Evolutionary conservation across 2,329 filamentous ascomycete genomes (phyloP).

Genomic region (Aspergillus awamori): DNA sequence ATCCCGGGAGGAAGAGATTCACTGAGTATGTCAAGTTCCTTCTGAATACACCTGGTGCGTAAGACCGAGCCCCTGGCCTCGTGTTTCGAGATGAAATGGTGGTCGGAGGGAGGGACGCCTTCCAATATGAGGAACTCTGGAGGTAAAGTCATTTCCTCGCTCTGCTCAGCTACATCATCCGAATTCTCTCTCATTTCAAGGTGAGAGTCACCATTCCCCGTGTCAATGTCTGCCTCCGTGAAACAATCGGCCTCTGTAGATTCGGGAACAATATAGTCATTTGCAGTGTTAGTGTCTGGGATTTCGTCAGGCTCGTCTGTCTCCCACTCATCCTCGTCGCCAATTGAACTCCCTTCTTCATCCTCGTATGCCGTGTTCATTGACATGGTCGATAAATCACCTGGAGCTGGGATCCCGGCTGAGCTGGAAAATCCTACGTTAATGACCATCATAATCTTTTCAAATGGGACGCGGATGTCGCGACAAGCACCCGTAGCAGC

Average conservation of each 20-base stretch:
- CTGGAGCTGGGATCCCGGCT: neutral
- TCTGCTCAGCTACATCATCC: neutral
- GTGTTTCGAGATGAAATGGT: conserved; percentile 43
- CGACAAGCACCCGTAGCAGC: conserved; percentile 52
- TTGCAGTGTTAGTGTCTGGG: conserved; percentile 26
- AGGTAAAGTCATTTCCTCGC: conserved; percentile 21
- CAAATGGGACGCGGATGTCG: conserved; percentile 54
- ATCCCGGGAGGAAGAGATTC: conserved; percentile 58
- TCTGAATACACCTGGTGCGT: conserved; percentile 54
- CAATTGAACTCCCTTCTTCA: conserved; percentile 43
- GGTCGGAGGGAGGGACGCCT: conserved; percentile 44
- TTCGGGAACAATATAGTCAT: conserved; percentile 4
- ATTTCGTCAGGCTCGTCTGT: conserved; percentile 41
- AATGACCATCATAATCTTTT: conserved; percentile 53
- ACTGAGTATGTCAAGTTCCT: conserved; percentile 62
- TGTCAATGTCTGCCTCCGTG: neutral
- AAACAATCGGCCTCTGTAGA: conserved; percentile 15
- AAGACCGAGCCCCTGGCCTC: conserved; percentile 27
- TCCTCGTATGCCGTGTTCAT: conserved; percentile 28
- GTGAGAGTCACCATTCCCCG: neutral
- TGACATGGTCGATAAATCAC: neutral
- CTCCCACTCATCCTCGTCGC: conserved; percentile 45
- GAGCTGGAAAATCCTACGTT: conserved; percentile 29
- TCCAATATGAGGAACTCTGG: conserved; percentile 47
- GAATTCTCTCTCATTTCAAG: neutral